Conservation (phyloP, 2,329 filamentous ascomycete genomes). For the Alternaria gansuensis region DNA sequence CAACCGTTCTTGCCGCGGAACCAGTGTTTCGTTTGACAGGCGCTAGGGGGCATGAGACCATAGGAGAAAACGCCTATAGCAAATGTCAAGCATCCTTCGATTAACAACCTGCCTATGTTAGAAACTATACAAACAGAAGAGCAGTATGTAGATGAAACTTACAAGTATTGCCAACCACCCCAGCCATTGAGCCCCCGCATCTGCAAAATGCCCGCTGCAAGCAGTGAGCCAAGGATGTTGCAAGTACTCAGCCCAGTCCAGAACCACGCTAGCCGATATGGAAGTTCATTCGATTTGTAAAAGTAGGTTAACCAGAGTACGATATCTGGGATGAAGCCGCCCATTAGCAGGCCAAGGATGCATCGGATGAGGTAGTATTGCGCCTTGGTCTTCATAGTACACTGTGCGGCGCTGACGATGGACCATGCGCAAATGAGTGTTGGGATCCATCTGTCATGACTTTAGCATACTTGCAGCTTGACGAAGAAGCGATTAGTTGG, state of each 20-base stretch:
- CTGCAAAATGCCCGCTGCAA: conserved; percentile 54
- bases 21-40: conserved; percentile 63
- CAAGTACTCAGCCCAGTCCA: conserved; percentile 54
- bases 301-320: conserved; percentile 57
- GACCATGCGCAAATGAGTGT: conserved; percentile 51
- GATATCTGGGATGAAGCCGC: conserved; percentile 47
- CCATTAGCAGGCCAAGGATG: conserved; percentile 54
- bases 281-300: conserved; percentile 54
- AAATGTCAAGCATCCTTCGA: conserved; percentile 66
- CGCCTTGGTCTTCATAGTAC: conserved; percentile 44
- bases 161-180: conserved; percentile 54
- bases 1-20: conserved; percentile 67
- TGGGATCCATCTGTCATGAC: conserved; percentile 46
- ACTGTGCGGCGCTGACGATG: conserved; percentile 50
- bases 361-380: conserved; percentile 53
- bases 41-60: conserved; percentile 63
- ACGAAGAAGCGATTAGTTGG: neutral
- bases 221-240: conserved; percentile 51
- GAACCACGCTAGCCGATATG: conserved; percentile 55
- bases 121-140: conserved; percentile 40
- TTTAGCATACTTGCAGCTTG: neutral
- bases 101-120: conserved; percentile 57
- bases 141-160: neutral
- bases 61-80: conserved; percentile 63
- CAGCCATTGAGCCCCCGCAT: conserved; percentile 55